Evolutionary conservation across 2,329 filamentous ascomycete genomes (phyloP).

Genomic region (Truncatella angustata): DNA sequence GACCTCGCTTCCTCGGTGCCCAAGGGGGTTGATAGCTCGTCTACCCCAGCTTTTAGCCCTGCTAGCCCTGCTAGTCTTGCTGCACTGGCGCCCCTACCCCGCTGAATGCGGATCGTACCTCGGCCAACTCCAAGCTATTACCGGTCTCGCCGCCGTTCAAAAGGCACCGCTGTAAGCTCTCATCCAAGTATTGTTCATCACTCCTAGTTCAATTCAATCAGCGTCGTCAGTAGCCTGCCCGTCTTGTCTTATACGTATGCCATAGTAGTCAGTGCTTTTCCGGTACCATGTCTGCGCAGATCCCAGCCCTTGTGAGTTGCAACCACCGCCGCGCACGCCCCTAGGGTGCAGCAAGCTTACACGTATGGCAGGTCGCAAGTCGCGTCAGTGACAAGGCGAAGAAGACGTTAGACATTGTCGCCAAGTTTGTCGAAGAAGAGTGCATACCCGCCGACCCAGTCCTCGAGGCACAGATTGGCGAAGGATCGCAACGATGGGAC

Average conservation of each 20-base stretch:
- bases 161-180: conserved; percentile 2
- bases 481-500: conserved; percentile 75
- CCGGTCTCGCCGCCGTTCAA: not conserved
- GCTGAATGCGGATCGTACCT: conserved; percentile 13
- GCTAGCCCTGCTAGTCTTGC: conserved; percentile 7
- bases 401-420: conserved; percentile 81
- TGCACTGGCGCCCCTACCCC: conserved; percentile 8
- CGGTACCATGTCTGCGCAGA: conserved; percentile 28
- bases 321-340: not conserved
- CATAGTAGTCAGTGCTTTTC: too few relatives aligned
- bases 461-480: conserved; percentile 75
- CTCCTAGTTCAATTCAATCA: not conserved
- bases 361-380: conserved; percentile 38
- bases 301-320: conserved; percentile 28
- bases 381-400: conserved; percentile 81
- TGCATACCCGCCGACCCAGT: conserved; percentile 84
- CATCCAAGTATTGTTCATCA: not conserved
- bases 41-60: conserved; percentile 14
- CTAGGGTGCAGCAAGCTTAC: conserved; percentile 9
- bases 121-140: conserved; percentile 7
- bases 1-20: not conserved
- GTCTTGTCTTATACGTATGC: too few relatives aligned
- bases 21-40: not conserved
- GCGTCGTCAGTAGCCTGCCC: too few relatives aligned
- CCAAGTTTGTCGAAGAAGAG: conserved; percentile 96